Percentiles rank a stretch among this genome's conserved stretches.
Evolutionary conservation across 306 rosid species (phyloP).

Genomic region (Argentina anserina): DNA sequence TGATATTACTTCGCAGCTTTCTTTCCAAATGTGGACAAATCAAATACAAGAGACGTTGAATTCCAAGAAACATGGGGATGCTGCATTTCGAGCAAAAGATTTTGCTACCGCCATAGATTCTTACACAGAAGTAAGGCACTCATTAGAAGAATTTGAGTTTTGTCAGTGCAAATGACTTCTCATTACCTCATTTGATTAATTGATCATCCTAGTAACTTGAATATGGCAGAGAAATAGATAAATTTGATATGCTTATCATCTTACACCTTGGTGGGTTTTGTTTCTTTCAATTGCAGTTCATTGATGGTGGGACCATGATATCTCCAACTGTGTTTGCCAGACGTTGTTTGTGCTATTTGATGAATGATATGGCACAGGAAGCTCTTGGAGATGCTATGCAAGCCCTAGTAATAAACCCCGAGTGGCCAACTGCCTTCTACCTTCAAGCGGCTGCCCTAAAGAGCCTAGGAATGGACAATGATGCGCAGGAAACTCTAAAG

Average conservation of each 20-base stretch:
- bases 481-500: constrained; percentile 89
- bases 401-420: constrained; percentile 79
- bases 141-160: not conserved
- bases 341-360: constrained; percentile 88
- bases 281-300: constrained; percentile 55
- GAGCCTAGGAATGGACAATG: constrained; percentile 95
- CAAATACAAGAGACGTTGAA: constrained; percentile 94
- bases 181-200: not conserved
- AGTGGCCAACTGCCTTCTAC: constrained; percentile 85
- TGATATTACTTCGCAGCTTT: constrained; percentile 58
- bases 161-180: not conserved
- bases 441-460: constrained; percentile 92
- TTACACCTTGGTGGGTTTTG: not conserved
- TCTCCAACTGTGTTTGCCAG: constrained; percentile 88
- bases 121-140: constrained; percentile 74
- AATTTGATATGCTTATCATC: not conserved
- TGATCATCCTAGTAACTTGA: not conserved
- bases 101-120: constrained; percentile 60
- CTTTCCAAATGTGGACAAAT: constrained; percentile 98
- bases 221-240: not conserved
- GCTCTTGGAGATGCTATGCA: constrained; percentile 99
- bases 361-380: constrained; percentile 88
- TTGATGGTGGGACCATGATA: constrained; percentile 87
- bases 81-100: constrained; percentile 82
- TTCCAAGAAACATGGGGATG: constrained; percentile 84